Base-by-base conservation (phyloP, 148 eudicot species). In the Selenicereus undatus region DNA sequence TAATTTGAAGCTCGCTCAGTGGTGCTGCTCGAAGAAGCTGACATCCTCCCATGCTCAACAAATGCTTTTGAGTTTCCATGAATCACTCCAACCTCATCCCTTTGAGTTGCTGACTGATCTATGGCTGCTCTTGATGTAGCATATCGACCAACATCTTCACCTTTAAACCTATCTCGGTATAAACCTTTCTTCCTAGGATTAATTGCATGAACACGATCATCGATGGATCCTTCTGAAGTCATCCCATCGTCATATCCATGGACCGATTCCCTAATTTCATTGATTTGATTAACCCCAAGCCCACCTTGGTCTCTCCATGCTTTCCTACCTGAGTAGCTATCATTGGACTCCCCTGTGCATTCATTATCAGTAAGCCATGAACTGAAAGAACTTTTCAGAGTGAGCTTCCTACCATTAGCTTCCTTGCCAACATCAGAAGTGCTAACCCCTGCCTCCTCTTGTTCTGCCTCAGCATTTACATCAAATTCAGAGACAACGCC, bases 1-100 rank as follows among this genome's bases (percentile, higher is more conserved):
- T 88, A 83, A 76, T 60, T 84, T 68, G 95, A 89, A 77, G 89
- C 82, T 79, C 89, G 91, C 62, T 89, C 93, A 77, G 85, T 85
- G 48, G 76, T 77, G 54, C 71, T 66, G 30, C 79, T 80, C 42
- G 83, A 70, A 88, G 90, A 81, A 69, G 76, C 85, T 52, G 81
- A 82, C 79, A 70, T 82, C 62, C 87, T 83, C 83, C 83, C 76
- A 16, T 56, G 73, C 75, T 80, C 85, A 58, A 48, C 27, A 8
- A 64, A 32, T 26, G 71, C 35, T 11, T 27, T 66, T 66, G 3
- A 9, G 71, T 66, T 66, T 26, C 71, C 68, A 64, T 64, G 68
- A n/a, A 64, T 64, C 26, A 64, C 72, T 77, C 70, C 68, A 13
- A 52, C 65, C 60, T 82, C 82, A 73, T 75, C 84, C 48, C 83